Conservation (phyloP, 2,329 filamentous ascomycete genomes). For the Sordariomycetes sp. region DNA sequence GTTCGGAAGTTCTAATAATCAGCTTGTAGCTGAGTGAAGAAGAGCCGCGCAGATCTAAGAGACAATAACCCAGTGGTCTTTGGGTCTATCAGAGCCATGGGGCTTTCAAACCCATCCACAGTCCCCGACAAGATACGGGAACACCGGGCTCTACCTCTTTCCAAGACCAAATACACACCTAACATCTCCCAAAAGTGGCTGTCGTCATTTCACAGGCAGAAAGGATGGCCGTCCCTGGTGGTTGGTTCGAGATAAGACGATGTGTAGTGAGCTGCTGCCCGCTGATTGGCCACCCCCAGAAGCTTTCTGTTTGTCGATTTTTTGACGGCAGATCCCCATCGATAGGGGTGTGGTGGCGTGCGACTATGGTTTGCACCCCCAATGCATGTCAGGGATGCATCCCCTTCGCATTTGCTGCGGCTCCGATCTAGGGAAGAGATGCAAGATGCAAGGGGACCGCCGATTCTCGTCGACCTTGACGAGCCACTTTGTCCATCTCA, state of each 20-base stretch:
- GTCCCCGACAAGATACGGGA: background rate
- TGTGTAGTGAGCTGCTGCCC: background rate
- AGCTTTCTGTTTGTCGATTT: slow-evolving; percentile 15
- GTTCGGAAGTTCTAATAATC: no score
- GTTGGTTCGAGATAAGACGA: slow-evolving; percentile 3
- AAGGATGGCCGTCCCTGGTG: background rate
- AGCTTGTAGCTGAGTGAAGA: no score
- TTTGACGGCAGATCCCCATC: slow-evolving; percentile 13
- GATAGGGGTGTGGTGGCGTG: slow-evolving; percentile 2
- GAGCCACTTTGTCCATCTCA: background rate
- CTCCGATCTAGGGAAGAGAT: background rate
- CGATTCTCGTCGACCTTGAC: background rate
- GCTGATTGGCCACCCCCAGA: slow-evolving; percentile 1
- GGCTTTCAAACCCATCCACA: no score
- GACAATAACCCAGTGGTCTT: no score
- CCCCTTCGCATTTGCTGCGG: background rate
- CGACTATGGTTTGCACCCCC: background rate
- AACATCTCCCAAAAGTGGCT: background rate
- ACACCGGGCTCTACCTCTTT: background rate
- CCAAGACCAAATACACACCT: background rate
- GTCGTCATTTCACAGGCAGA: background rate
- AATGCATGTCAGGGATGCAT: no score
- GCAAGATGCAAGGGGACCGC: slow-evolving; percentile 1
- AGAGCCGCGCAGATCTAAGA: no score
- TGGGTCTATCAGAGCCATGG: no score